Evolutionary conservation across 805 yeast genomes (phyloP), one percentile per base, ranked within the genome.

Genomic region (Lipomyces lipofer): DNA sequence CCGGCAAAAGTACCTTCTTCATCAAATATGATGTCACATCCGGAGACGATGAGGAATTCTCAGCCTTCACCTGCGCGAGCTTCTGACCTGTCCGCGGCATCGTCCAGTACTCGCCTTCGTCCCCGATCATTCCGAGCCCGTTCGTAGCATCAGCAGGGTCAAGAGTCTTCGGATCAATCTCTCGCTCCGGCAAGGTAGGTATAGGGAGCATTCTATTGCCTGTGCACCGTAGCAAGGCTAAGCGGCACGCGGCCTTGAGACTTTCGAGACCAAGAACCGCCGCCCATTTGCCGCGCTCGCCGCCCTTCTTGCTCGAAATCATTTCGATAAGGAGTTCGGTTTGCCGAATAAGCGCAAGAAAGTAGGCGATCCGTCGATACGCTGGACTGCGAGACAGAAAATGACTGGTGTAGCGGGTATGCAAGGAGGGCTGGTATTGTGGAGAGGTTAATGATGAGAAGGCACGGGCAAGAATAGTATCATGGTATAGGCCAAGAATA

Each of bases 271-370:
- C 49, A 1, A 72, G 32, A 2, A 73, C 63, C 2, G 68, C 59
- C 6, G 54, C 45, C 70, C 71, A 66, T 24, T 70, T 64, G 10
- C 63, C 66, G 13, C 43, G 21, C 22, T 62, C 61, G 35, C 71
- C 71, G 9, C 56, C 59, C 25, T 50, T 42, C 24, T 64, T 63
- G 40, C 62, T 50, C 27, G 70, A 70, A 5, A 69, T 52, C 69
- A 73, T 72, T 53, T 73, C 77, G 53, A 66, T 55, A 25, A 73
- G 62, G 33, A 73, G 59, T 63, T 73, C 75, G 2, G 69, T 61
- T 52, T 67, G 66, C 38, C 69, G 66, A 13, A 69, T 56, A 7
- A 69, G 57, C 9, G 68, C 55, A 15, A 74, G 59, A 2, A 58
- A 24, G 52, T 68, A 57, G 9, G 74, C 67, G 24, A 69, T 46